Conservation (phyloP, 495 filamentous ascomycete species). For the Bacidia rubella region DNA sequence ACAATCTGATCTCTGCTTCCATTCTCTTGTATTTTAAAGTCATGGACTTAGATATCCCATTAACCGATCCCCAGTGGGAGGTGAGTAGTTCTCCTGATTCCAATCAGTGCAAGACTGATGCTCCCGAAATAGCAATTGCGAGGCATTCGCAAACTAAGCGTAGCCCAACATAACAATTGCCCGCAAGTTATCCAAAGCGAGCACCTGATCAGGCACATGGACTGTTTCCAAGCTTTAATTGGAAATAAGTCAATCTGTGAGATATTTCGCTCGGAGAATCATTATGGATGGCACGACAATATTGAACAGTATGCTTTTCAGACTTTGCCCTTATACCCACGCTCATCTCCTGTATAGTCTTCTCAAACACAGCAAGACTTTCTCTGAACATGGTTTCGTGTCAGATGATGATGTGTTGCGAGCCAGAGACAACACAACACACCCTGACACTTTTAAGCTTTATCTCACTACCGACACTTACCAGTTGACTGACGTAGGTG, state of each 20-base stretch:
- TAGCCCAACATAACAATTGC: neutral
- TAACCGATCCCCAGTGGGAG: neutral
- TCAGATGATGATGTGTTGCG: neutral
- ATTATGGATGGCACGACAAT: neutral
- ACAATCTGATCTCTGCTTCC: neutral
- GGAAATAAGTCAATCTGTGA: neutral
- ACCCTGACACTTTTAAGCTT: neutral
- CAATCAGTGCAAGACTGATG: neutral
- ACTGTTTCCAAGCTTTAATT: neutral
- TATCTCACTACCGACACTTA: neutral
- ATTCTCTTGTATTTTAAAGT: neutral
- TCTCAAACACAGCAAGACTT: neutral
- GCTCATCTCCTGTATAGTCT: neutral
- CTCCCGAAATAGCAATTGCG: neutral
- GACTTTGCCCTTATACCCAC: neutral
- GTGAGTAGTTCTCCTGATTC: neutral
- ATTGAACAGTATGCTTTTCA: neutral
- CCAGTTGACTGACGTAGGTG: neutral
- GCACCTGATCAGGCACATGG: neutral
- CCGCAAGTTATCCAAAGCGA: neutral
- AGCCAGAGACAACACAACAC: neutral
- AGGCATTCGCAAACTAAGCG: neutral
- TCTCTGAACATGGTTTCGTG: neutral
- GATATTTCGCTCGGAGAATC: neutral
- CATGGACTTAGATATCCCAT: neutral